Evolutionary conservation across 352 stramenopile genomes (phyloP).

Genomic region (Plasmopara halstedii): DNA sequence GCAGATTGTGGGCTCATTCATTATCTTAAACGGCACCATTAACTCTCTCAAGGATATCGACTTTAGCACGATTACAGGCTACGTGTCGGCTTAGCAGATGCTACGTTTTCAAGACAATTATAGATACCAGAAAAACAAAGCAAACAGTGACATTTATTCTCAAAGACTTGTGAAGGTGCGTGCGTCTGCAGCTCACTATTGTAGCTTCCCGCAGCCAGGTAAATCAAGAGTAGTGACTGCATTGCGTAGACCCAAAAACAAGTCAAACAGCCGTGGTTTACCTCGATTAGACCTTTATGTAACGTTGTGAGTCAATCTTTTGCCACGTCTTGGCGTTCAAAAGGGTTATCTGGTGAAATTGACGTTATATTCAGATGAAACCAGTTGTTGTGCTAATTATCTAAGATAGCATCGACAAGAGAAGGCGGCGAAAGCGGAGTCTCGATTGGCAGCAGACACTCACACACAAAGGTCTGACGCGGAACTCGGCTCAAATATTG

Average conservation of each 20-base stretch:
- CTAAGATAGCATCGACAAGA: slow-evolving; percentile 21
- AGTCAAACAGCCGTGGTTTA: slow-evolving; percentile 18
- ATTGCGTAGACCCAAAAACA: slow-evolving; percentile 9
- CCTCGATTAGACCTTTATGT: no score
- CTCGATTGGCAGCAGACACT: slow-evolving; percentile 34
- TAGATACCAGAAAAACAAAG: slow-evolving; percentile 9
- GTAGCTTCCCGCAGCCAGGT: slow-evolving; percentile 17
- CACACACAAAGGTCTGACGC: slow-evolving; percentile 21
- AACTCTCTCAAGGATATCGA: slow-evolving; percentile 84
- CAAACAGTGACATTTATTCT: no score
- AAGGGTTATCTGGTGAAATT: no score
- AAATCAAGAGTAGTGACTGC: slow-evolving; percentile 8
- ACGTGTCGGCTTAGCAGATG: slow-evolving; percentile 27
- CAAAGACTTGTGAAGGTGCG: slow-evolving; percentile 9
- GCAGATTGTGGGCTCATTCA: slow-evolving; percentile 91
- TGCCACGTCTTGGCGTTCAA: no score
- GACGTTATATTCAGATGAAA: slow-evolving; percentile 12
- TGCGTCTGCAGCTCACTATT: slow-evolving; percentile 22
- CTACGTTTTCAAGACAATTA: slow-evolving; percentile 17
- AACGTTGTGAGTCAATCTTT: no score
- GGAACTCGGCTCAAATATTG: slow-evolving; percentile 34
- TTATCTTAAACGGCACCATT: slow-evolving; percentile 92
- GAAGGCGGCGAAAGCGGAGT: slow-evolving; percentile 33
- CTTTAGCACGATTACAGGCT: slow-evolving; percentile 37
- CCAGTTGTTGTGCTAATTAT: neutral